Percentiles rank a stretch among this genome's conserved stretches.
Evolutionary conservation across 192 early-diverging fungal genomes (phyloP).

Genomic region (Irineochytrium annulatum): DNA sequence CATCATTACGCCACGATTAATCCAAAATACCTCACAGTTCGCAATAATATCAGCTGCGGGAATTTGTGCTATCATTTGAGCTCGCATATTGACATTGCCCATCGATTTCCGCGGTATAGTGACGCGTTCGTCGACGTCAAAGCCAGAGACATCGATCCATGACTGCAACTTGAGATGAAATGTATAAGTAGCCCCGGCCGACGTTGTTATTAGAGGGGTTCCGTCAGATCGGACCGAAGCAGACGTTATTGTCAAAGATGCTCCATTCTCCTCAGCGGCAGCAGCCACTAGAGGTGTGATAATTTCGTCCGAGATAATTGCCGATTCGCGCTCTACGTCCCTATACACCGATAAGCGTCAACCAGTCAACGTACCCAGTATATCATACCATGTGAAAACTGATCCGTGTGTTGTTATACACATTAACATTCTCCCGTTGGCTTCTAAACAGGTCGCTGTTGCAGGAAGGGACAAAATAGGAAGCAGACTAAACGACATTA

Average conservation of each 20-base stretch:
- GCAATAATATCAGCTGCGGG: background rate
- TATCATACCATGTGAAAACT: conserved; percentile 61
- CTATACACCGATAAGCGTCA: conserved; percentile 28
- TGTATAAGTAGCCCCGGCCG: conserved; percentile 53
- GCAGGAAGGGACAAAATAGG: conserved; percentile 64
- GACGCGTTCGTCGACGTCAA: conserved; percentile 14
- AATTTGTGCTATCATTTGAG: background rate
- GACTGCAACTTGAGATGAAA: conserved; percentile 61
- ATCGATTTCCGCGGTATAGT: conserved; percentile 4
- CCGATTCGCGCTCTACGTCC: conserved; percentile 55
- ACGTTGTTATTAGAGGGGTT: conserved; percentile 61
- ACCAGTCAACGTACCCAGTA: background rate
- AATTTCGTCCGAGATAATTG: conserved; percentile 51
- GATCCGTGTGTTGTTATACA: conserved; percentile 59
- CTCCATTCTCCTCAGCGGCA: conserved; percentile 23
- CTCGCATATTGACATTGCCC: conserved; percentile 13
- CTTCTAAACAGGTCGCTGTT: conserved; percentile 54
- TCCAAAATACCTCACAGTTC: conserved; percentile 11
- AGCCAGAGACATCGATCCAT: conserved; percentile 65
- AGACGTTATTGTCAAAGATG: conserved; percentile 45
- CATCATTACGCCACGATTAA: conserved; percentile 13
- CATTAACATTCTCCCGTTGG: conserved; percentile 57
- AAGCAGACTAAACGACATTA: conserved; percentile 46
- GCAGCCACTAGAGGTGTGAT: conserved; percentile 61
- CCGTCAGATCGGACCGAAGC: conserved; percentile 60